These are phyloP conservation scores for Colletotrichum zoysiae DNA, from an alignment of 2,329 filamentous ascomycete genomes.

Conservation along the genomic window DNA sequence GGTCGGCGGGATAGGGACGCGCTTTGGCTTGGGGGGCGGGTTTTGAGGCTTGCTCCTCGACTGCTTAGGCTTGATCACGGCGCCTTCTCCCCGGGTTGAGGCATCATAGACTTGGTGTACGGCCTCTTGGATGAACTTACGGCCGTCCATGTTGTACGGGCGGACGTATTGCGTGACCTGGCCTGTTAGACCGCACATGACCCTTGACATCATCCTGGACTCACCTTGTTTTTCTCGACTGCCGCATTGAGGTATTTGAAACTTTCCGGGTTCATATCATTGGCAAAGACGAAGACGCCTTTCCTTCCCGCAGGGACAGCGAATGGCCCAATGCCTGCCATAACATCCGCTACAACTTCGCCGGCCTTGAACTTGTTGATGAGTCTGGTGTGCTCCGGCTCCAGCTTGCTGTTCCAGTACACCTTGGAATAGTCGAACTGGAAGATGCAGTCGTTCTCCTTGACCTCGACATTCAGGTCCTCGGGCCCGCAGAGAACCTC, in stretches of 20 bases:
- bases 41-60: conserved; percentile 54
- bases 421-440: conserved; percentile 95
- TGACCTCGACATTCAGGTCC: conserved; percentile 85
- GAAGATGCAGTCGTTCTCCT: conserved; percentile 88
- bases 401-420: conserved; percentile 96
- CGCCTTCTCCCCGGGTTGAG: conserved; percentile 64
- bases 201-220: conserved; percentile 5
- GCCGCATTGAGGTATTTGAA: conserved; percentile 79
- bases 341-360: conserved; percentile 94
- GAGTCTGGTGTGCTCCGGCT: conserved; percentile 88
- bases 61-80: conserved; percentile 63
- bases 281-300: conserved; percentile 93
- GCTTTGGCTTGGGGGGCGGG: conserved; percentile 53
- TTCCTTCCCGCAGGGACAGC: conserved; percentile 92
- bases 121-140: conserved; percentile 80
- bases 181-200: conserved; percentile 21
- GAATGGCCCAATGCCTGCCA: conserved; percentile 97
- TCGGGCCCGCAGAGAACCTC: conserved; percentile 87
- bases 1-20: conserved; percentile 73
- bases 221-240: conserved; percentile 83
- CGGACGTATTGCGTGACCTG: conserved; percentile 77
- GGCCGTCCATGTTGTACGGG: conserved; percentile 85
- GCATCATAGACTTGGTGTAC: conserved; percentile 70
- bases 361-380: conserved; percentile 82
- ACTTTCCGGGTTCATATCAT: conserved; percentile 95